These are phyloP conservation scores for Cladosporium sp. DNA, from an alignment of 2,329 filamentous ascomycete genomes.

Conservation along the genomic window DNA sequence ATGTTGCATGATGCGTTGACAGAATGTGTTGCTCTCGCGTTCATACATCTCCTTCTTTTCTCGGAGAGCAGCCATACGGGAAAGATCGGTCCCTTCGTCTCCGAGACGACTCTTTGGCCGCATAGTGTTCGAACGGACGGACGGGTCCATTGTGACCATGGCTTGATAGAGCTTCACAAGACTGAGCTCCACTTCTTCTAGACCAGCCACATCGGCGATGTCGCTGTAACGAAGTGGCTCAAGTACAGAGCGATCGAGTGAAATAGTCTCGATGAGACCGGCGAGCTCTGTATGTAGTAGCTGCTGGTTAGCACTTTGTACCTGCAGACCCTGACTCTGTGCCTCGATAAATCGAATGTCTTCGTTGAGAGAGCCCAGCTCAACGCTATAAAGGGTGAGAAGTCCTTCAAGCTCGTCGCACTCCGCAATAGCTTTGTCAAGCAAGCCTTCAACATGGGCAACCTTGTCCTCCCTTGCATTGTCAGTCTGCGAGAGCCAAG, in stretches of 20 bases:
- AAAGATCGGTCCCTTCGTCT: conserved; percentile 68
- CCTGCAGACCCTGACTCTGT: conserved; percentile 92
- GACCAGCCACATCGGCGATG: conserved; percentile 67
- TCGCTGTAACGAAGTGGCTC: conserved; percentile 71
- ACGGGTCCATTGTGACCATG: conserved; percentile 89
- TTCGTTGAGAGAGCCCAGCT: conserved; percentile 88
- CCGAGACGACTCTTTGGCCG: conserved; percentile 51
- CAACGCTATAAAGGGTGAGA: conserved; percentile 89
- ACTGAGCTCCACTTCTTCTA: conserved; percentile 75
- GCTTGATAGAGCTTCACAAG: conserved; percentile 85
- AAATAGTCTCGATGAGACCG: conserved; percentile 84
- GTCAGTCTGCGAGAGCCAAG: conserved; percentile 79
- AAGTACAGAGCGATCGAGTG: conserved; percentile 76
- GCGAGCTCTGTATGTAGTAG: conserved; percentile 86
- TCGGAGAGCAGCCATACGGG: conserved; percentile 88
- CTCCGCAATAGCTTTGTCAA: conserved; percentile 88
- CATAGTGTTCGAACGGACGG: conserved; percentile 55
- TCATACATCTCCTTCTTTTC: conserved; percentile 92
- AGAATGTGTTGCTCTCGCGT: conserved; percentile 72
- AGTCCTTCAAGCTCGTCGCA: conserved; percentile 96
- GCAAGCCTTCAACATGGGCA: conserved; percentile 77
- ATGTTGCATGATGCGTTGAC: conserved; percentile 76
- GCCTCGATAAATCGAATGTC: conserved; percentile 98
- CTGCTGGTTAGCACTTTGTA: conserved; percentile 96
- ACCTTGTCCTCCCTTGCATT: conserved; percentile 83